Base-by-base conservation (phyloP, 2,329 filamentous ascomycete species). In the Aspergillus sclerotialis region DNA sequence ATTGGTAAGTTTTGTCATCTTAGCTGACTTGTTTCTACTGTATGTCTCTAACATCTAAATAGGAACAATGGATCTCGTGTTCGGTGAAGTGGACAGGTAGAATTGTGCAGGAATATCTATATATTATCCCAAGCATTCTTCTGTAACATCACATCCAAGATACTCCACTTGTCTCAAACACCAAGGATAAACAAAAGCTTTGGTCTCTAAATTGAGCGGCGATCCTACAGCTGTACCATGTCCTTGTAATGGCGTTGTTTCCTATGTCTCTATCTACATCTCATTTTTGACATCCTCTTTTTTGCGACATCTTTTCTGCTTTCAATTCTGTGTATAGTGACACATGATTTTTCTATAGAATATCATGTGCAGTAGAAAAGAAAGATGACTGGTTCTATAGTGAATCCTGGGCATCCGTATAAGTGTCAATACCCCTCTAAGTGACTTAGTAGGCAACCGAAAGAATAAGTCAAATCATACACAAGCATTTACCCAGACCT, bases 61-160 rank as follows among this genome's bases (percentile, higher is more conserved):
- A 60, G 64, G 65, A 53, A 84, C 84, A 33, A 88, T 89, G 83
- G 84, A 88, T 76, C 67, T 92, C 60, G 84, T 90, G 72, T 90
- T 92, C 63, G 87, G 87, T 78, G 72, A 75, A 54, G 70, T 75
- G 39, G 72, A 75, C 55, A 57, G 72, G 55, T 75, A 67, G 56
- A 56, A 32, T 31, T 34, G 42, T 32, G 18, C 19, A 15, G 16
- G 23, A 21, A 21, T 32, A 36, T 39, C 10, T 28, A 32, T 28
- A 7, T 28, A 33, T 31, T 25, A 33, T 32, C 28, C 30, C 32
- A 28, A 26, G 29, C 30, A 34, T 23, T 10, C 39, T 43, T 40
- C 46, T 44, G 41, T 47, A 43, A 43, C 43, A 44, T 32, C 36
- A 35, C 21, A 28, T 18, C 32, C 15, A 27, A 33, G 30, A 34